Percentiles rank a stretch among this genome's conserved stretches.
These are phyloP conservation scores for Prunus campanulata DNA, from an alignment of 306 rosid species.

Conservation along the genomic window DNA sequence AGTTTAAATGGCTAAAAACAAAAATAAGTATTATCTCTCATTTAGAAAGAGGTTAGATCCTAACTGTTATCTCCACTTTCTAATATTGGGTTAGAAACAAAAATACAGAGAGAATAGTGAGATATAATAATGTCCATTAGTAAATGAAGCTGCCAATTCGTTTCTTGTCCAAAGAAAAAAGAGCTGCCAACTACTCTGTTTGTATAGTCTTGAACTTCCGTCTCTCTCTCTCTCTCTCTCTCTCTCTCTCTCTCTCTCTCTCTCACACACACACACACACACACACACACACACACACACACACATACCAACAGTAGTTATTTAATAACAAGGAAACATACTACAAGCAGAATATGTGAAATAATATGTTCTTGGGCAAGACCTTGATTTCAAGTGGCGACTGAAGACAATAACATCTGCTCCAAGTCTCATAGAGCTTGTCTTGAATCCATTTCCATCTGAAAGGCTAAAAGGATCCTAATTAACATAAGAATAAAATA, in stretches of 20 bases:
- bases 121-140: background rate
- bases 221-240: too few species aligned
- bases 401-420: conserved; percentile 89
- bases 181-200: too few species aligned
- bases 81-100: too few species aligned
- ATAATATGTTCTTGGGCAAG: background rate
- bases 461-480: conserved; percentile 37
- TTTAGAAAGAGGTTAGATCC: too few species aligned
- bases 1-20: background rate
- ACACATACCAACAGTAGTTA: background rate
- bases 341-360: background rate
- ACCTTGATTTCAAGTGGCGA: conserved; percentile 58
- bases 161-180: background rate
- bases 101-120: background rate
- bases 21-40: too few species aligned
- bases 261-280: too few species aligned
- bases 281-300: too few species aligned
- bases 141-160: background rate
- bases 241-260: too few species aligned
- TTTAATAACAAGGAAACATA: background rate
- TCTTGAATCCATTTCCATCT: conserved; percentile 99
- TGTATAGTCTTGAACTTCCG: background rate
- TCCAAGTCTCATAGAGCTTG: conserved; percentile 97
- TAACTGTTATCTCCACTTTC: too few species aligned
- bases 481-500: conserved; percentile 18